Percentiles rank a stretch among this genome's conserved stretches.
Evolutionary conservation across 1,284 basidiomycete genomes (phyloP).

Genomic region (Inonotus hispidus): DNA sequence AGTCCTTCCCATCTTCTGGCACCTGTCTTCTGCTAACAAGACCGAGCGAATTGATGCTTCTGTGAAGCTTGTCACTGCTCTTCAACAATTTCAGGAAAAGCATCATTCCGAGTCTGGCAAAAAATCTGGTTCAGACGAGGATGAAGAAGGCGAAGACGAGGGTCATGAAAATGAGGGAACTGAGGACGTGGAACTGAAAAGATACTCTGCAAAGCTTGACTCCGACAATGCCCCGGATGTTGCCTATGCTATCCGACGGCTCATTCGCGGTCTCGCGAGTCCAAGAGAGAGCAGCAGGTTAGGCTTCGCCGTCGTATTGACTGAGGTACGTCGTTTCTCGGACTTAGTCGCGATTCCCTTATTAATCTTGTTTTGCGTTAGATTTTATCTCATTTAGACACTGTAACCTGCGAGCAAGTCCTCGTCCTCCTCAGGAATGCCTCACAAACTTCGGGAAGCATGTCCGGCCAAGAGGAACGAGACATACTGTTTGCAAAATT

Average conservation of each 20-base stretch:
- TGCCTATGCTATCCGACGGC: conserved; percentile 79
- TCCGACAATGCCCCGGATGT: conserved; percentile 80
- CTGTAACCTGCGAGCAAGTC: conserved; percentile 74
- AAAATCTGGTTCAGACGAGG: conserved; percentile 33
- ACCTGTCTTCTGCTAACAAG: conserved; percentile 80
- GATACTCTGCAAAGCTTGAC: conserved; percentile 44
- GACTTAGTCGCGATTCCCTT: conserved; percentile 1
- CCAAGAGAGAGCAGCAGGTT: conserved; percentile 89
- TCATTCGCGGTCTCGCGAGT: conserved; percentile 85
- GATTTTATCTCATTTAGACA: conserved; percentile 78
- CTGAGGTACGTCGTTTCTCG: conserved; percentile 63
- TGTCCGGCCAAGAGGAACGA: conserved; percentile 88
- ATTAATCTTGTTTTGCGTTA: conserved; percentile 29
- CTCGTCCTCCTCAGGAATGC: conserved; percentile 66
- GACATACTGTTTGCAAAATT: conserved; percentile 90
- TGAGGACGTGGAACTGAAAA: conserved; percentile 32
- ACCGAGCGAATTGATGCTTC: conserved; percentile 83
- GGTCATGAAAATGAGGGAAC: conserved; percentile 42
- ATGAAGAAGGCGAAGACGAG: conserved; percentile 44
- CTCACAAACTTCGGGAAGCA: conserved; percentile 63
- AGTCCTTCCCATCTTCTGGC: conserved; percentile 90
- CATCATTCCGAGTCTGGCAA: conserved; percentile 39
- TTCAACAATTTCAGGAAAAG: conserved; percentile 77
- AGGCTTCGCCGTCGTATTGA: conserved; percentile 93
- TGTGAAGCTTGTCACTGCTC: conserved; percentile 72